Percentiles rank a stretch among this genome's conserved stretches.
phyloP scores from a whole-genome alignment of 2,329 filamentous ascomycete species.

The Diplodia sapinea region DNA sequence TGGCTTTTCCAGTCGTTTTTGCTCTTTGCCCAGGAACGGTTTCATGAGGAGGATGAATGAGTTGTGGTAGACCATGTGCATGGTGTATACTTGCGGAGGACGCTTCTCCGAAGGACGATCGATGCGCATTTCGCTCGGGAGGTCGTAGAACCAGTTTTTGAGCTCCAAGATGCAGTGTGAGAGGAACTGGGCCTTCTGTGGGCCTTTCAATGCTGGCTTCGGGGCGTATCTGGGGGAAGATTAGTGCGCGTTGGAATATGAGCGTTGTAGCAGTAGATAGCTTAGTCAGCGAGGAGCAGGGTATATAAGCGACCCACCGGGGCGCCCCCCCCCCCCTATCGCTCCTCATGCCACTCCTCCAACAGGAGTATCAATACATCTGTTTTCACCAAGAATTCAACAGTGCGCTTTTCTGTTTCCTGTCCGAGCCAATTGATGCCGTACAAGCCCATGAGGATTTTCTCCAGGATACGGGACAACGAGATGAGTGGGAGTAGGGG shows the following conservation, averaged over 20 bases:
- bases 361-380: too few species aligned
- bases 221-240: constrained; percentile 40
- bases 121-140: constrained; percentile 42
- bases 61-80: constrained; percentile 48
- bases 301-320: too few species aligned
- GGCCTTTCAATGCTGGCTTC: constrained; percentile 35
- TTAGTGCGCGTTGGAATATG: too few species aligned
- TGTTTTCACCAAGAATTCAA: too few species aligned
- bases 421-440: neutral
- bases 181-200: constrained; percentile 40
- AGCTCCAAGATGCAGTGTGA: constrained; percentile 43
- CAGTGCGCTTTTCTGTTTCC: too few species aligned
- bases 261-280: too few species aligned
- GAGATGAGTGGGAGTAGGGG: constrained; percentile 41
- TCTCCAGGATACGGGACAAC: constrained; percentile 42
- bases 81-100: constrained; percentile 42
- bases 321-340: too few species aligned
- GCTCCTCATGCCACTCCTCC: too few species aligned
- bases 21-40: constrained; percentile 36
- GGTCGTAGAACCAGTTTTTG: constrained; percentile 46
- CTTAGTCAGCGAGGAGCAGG: too few species aligned
- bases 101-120: constrained; percentile 33
- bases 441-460: constrained; percentile 42
- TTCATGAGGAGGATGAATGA: constrained; percentile 43
- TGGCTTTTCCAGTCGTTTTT: neutral